Conservation (phyloP, 768 basidiomycete genomes). For the Lactarius vividus region DNA sequence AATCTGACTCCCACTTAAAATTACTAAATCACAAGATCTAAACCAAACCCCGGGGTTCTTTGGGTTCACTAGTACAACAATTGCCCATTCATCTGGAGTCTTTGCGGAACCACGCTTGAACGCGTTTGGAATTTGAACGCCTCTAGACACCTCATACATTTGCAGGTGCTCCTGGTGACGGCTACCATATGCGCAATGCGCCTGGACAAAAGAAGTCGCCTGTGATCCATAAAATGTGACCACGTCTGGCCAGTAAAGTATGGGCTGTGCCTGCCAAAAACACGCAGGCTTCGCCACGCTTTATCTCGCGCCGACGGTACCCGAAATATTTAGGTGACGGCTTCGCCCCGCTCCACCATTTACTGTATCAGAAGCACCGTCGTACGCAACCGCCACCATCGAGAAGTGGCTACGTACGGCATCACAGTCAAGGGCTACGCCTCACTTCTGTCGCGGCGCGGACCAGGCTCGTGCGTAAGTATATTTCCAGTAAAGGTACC, state of each 20-base stretch:
- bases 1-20: no score
- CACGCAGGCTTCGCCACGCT: neutral
- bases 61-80: no score
- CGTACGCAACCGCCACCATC: no score
- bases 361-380: neutral
- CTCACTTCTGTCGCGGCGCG: neutral
- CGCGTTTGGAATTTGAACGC: no score
- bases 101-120: no score
- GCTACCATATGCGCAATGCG: neutral
- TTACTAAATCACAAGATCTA: no score
- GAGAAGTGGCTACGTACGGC: neutral
- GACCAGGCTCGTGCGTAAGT: slow-evolving; percentile 3
- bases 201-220: neutral
- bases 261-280: neutral
- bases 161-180: neutral
- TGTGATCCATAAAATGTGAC: no score
- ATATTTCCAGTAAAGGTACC: slow-evolving; percentile 10
- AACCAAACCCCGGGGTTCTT: no score
- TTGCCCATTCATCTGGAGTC: no score
- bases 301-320: neutral
- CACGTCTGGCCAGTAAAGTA: neutral
- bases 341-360: no score
- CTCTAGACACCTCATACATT: no score
- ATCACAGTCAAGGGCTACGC: neutral
- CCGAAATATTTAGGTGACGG: neutral